These are phyloP conservation scores for Arctium minus DNA, from an alignment of 129 eudicot genomes.

Conservation along the genomic window DNA sequence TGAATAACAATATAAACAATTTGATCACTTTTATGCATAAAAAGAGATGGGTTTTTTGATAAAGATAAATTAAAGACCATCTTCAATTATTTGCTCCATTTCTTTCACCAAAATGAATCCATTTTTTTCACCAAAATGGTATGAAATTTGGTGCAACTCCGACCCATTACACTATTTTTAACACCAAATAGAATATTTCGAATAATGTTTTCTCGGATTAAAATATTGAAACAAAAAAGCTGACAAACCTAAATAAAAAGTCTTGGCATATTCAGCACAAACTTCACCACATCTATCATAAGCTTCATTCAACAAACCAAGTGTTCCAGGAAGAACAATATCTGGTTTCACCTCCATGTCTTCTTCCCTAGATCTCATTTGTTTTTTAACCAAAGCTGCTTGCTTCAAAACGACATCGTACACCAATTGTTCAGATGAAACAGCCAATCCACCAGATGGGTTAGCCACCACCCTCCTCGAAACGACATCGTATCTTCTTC, in stretches of 20 bases:
- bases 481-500: conserved; percentile 28
- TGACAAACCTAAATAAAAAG: conserved; percentile 82
- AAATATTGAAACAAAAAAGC: conserved; percentile 6
- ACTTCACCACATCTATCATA: conserved; percentile 98
- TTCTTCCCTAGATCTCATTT: conserved; percentile 31
- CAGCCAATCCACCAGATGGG: conserved; percentile 60
- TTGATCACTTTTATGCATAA: neutral
- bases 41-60: neutral
- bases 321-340: conserved; percentile 68
- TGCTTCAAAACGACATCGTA: conserved; percentile 96
- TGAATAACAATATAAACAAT: neutral
- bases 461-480: conserved; percentile 66
- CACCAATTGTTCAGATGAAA: conserved; percentile 83
- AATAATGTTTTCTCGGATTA: neutral
- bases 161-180: no score
- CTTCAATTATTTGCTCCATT: no score
- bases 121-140: no score
- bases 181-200: neutral
- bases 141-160: no score
- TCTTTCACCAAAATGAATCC: no score
- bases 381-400: conserved; percentile 78
- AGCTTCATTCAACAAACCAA: conserved; percentile 77
- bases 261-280: conserved; percentile 98
- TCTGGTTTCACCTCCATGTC: conserved; percentile 84
- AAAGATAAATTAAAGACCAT: no score